Base-by-base conservation (phyloP, 2,329 filamentous ascomycete genomes). In the Trichophaea hybrida region DNA sequence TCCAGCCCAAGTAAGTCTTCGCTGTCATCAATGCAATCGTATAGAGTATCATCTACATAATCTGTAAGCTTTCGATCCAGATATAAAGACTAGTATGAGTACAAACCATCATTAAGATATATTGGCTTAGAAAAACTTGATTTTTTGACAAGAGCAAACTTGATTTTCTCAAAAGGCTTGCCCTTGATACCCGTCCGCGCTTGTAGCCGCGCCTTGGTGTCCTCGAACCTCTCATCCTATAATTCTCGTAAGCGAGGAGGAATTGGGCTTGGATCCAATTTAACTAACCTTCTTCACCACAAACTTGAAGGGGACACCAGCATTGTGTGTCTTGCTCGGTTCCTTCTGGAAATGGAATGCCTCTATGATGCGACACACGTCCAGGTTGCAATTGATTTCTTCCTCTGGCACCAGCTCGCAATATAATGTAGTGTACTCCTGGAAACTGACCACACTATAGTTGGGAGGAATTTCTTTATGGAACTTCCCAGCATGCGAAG, bases 141-240 rank as follows among this genome's bases (percentile, higher is more conserved):
- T 71, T 86, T 78, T 71, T 83, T 77, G 55, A 96, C 80, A 35
- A 94, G 74, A 5, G 89, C 86, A 75, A 98, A 96, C 73, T 94
- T 96, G 73, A 98, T 93, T 77, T 97, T 97, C 73, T 98, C 91
- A 67, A 98, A 90, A 66, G 88, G 88, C 77, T 98, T 98, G 72
- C 93, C 94, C 74, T 96, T 96, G 74, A 98, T 84, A 32, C 90
- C 90, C 0, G 88, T 95, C 61, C 91, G 80, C 72, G 90, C 91
- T 67, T 93, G 90, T 3, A 98, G 76, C n/a, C 93, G 83, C 74
- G 94, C 88, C 75, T 91, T 96, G 48, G 90, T 96, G 37, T 97
- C 88, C 60, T 82, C 83, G 73, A 98, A 97, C 43, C 78, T 77
- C 72, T 98, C 93, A 57, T 83, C 86, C 82, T 91, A 55, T 38